These are phyloP conservation scores for Chytriomyces sp. DNA, from an alignment of 192 early-diverging fungal genomes.

Conservation along the genomic window DNA sequence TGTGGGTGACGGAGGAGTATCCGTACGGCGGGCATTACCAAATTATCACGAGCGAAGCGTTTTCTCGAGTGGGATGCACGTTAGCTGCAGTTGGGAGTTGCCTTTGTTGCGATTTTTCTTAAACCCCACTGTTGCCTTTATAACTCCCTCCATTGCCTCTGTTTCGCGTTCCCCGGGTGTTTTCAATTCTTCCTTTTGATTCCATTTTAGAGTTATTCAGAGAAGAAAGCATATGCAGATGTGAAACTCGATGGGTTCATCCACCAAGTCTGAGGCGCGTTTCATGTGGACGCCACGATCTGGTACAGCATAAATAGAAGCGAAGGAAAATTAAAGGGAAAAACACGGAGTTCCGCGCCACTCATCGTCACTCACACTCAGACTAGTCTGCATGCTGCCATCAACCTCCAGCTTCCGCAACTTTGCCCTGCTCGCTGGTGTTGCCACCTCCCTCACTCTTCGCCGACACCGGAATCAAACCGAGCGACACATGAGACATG, in stretches of 20 bases:
- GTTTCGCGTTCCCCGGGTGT: background rate
- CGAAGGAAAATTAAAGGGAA: too few species aligned
- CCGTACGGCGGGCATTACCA: background rate
- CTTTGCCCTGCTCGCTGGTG: background rate
- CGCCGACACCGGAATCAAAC: background rate
- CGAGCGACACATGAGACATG: background rate
- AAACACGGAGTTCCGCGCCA: too few species aligned
- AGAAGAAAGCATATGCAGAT: background rate
- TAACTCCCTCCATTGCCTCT: background rate
- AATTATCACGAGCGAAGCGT: background rate
- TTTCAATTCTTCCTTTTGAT: background rate
- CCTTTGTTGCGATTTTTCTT: background rate
- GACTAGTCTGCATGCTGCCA: background rate
- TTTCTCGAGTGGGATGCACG: background rate
- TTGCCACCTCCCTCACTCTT: background rate
- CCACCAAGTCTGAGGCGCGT: background rate
- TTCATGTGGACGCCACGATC: too few species aligned
- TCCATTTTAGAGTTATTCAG: background rate
- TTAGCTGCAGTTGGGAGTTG: background rate
- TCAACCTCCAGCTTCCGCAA: background rate
- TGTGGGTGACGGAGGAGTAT: background rate
- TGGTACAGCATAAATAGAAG: too few species aligned
- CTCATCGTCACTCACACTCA: background rate
- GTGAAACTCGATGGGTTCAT: background rate
- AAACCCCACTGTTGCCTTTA: background rate